Percentiles rank a stretch among this genome's conserved stretches.
phyloP scores from a whole-genome alignment of 208 protist genomes.

The Leishmania amazonensis region DNA sequence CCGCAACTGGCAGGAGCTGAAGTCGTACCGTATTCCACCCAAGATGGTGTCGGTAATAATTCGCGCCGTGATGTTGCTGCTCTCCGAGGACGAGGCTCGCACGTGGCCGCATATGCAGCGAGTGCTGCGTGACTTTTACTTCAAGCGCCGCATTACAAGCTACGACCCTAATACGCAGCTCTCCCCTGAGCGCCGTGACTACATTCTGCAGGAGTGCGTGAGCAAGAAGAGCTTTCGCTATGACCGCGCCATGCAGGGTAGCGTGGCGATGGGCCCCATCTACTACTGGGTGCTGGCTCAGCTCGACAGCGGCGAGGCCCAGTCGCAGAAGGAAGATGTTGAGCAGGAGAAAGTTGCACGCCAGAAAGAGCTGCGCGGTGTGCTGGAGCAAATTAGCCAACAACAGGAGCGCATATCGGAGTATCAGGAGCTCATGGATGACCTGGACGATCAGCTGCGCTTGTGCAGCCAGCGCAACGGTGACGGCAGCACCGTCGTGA shows the following conservation, averaged over 20 bases:
- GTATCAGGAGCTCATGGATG: slow-evolving; percentile 80
- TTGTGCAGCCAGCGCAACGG: slow-evolving; percentile 50
- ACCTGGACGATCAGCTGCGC: slow-evolving; percentile 73
- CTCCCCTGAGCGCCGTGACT: slow-evolving; percentile 75
- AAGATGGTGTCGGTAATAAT: slow-evolving; percentile 81
- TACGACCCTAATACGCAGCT: slow-evolving; percentile 74
- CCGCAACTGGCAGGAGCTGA: slow-evolving; percentile 86
- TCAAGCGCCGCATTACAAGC: slow-evolving; percentile 70
- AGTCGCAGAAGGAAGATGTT: slow-evolving; percentile 55
- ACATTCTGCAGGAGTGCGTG: slow-evolving; percentile 88
- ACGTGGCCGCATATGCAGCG: slow-evolving; percentile 85
- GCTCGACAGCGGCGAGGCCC: slow-evolving; percentile 77
- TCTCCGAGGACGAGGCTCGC: slow-evolving; percentile 78
- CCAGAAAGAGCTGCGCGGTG: slow-evolving; percentile 64
- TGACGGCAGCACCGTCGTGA: slow-evolving; percentile 9
- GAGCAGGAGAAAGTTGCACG: slow-evolving; percentile 53
- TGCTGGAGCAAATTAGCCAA: slow-evolving; percentile 77
- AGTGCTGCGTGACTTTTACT: slow-evolving; percentile 72
- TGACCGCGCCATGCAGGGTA: slow-evolving; percentile 76
- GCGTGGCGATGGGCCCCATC: slow-evolving; percentile 80
- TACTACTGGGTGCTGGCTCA: slow-evolving; percentile 91
- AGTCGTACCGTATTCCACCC: slow-evolving; percentile 83
- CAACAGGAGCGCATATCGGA: slow-evolving; percentile 72
- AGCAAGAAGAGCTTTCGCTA: slow-evolving; percentile 84
- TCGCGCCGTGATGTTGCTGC: slow-evolving; percentile 86